Evolutionary conservation across 306 rosid genomes (phyloP).

Genomic region (Prunus armeniaca): DNA sequence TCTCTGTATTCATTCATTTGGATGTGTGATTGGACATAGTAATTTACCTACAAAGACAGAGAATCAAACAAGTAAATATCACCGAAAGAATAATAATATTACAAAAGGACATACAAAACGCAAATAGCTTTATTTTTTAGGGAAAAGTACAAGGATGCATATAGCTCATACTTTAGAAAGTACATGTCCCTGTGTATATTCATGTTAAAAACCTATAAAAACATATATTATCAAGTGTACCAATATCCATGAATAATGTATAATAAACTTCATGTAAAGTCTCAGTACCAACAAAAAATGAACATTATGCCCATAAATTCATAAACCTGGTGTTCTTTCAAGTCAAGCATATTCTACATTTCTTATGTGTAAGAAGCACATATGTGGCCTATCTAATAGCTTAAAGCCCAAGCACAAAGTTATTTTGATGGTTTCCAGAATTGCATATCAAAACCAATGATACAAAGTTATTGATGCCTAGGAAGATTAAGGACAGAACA

Average conservation of each 20-base stretch:
- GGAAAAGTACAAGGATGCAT: neutral
- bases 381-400: neutral
- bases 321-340: neutral
- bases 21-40: constrained; percentile 92
- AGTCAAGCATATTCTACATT: neutral
- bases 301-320: neutral
- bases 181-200: neutral
- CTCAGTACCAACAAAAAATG: neutral
- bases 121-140: neutral
- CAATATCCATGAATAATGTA: neutral
- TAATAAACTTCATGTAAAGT: neutral
- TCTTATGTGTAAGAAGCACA: neutral
- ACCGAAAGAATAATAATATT: neutral
- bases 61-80: neutral
- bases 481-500: constrained; percentile 16
- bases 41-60: constrained; percentile 55
- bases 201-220: neutral
- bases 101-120: neutral
- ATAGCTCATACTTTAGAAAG: neutral
- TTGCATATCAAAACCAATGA: constrained; percentile 1
- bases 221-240: neutral
- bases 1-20: constrained; percentile 94
- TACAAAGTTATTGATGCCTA: neutral
- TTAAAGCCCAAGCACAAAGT: neutral
- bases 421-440: neutral